Evolutionary conservation across 2,329 filamentous ascomycete species (phyloP).

Genomic region (Arthrobotrys conoides): DNA sequence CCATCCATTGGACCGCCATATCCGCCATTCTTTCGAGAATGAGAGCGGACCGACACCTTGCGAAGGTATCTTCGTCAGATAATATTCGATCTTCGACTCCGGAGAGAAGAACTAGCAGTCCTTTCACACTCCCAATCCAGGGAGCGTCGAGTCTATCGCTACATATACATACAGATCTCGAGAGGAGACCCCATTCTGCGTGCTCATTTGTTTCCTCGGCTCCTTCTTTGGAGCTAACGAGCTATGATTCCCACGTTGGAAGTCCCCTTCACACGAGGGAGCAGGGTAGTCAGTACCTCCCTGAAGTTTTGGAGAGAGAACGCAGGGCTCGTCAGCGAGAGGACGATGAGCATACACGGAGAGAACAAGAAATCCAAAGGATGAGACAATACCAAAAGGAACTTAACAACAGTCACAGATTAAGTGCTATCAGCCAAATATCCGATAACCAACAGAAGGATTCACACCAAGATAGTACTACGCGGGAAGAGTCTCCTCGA

Average conservation of each 20-base stretch:
- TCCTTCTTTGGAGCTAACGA: constrained; percentile 43
- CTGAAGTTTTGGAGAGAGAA: constrained; percentile 57
- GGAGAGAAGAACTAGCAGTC: constrained; percentile 37
- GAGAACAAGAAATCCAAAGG: constrained; percentile 48
- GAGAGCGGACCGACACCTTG: constrained; percentile 53
- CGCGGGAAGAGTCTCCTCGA: constrained; percentile 32
- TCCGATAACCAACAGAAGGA: constrained; percentile 3
- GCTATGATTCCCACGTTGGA: constrained; percentile 54
- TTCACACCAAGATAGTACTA: not conserved
- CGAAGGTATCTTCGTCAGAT: constrained; percentile 59
- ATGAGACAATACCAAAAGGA: constrained; percentile 52
- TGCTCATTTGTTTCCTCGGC: constrained; percentile 52
- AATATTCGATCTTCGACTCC: constrained; percentile 36
- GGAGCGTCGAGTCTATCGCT: constrained; percentile 29
- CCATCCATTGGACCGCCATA: constrained; percentile 23
- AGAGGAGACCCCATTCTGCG: constrained; percentile 48
- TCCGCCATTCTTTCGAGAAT: constrained; percentile 59
- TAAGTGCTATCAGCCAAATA: constrained; percentile 30
- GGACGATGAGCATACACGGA: constrained; percentile 49
- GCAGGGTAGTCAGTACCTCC: constrained; percentile 60
- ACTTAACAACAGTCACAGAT: constrained; percentile 40
- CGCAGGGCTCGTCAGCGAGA: constrained; percentile 57
- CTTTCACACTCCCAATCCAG: constrained; percentile 36
- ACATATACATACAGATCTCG: constrained; percentile 38
- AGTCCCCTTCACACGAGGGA: constrained; percentile 58